Conservation (phyloP, 2,329 filamentous ascomycete genomes). For the Dothistroma septosporum region DNA sequence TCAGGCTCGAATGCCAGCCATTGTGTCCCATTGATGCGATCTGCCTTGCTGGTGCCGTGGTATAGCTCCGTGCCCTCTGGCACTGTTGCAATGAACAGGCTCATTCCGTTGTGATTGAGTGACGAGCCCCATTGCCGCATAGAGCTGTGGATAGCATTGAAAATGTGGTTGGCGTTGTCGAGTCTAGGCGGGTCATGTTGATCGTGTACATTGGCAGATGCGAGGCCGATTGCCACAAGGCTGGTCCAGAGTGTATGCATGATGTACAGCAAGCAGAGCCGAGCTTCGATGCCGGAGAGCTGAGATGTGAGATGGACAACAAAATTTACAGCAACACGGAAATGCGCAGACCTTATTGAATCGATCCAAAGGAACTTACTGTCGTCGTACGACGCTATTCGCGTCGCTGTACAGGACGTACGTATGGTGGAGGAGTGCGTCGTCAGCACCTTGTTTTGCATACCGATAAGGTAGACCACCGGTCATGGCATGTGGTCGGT, state of each 20-base stretch:
- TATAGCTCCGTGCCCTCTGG: slow-evolving; percentile 63
- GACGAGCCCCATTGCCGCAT: slow-evolving; percentile 72
- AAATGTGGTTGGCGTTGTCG: slow-evolving; percentile 46
- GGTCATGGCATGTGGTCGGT: background rate
- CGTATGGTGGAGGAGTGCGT: background rate
- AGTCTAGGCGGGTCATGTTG: background rate
- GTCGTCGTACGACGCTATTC: background rate
- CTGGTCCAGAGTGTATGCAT: background rate
- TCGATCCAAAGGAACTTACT: background rate
- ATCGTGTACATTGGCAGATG: background rate
- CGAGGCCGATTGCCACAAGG: background rate
- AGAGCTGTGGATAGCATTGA: slow-evolving; percentile 68
- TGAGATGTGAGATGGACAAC: background rate
- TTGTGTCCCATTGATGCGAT: slow-evolving; percentile 54
- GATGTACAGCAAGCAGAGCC: background rate
- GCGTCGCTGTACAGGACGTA: background rate
- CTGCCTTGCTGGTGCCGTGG: slow-evolving; percentile 53
- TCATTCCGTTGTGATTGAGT: slow-evolving; percentile 71
- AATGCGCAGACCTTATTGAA: background rate
- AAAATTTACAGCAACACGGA: background rate
- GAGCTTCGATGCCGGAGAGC: background rate
- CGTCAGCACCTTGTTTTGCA: background rate
- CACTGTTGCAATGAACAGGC: slow-evolving; percentile 62
- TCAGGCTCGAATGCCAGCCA: slow-evolving; percentile 77
- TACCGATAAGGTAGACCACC: background rate